Evolutionary conservation across 208 protist genomes (phyloP).

Genomic region (Trypanosoma lewisi): DNA sequence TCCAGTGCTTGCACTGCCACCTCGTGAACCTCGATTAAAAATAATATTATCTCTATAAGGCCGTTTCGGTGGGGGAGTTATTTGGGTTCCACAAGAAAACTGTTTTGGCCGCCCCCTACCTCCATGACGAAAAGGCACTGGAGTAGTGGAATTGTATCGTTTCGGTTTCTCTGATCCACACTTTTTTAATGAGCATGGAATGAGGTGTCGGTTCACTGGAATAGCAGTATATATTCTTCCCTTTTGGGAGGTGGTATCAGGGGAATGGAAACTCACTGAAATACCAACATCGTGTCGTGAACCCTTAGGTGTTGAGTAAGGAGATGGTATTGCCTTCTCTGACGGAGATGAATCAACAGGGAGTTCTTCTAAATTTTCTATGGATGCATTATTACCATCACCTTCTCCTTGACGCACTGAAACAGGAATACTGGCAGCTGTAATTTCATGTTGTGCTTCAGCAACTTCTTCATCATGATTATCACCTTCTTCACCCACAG

Average conservation of each 20-base stretch:
- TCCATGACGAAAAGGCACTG: not conserved
- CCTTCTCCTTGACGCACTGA: not conserved
- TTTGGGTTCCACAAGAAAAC: constrained; percentile 4
- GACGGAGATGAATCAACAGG: constrained; percentile 1
- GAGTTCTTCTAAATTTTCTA: not conserved
- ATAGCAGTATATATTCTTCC: not conserved
- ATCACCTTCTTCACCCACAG: not conserved
- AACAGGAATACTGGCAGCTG: not conserved
- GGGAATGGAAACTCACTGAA: not conserved
- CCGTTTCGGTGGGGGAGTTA: constrained; percentile 14
- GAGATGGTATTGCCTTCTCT: not conserved
- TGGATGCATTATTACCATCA: not conserved
- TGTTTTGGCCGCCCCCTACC: not conserved
- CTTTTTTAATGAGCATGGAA: constrained; percentile 22
- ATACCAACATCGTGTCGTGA: constrained; percentile 6
- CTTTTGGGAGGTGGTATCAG: not conserved
- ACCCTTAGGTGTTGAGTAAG: not conserved
- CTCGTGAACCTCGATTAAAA: constrained; percentile 8
- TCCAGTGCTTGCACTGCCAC: not conserved
- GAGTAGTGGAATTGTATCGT: not conserved
- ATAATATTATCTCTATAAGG: constrained; percentile 29
- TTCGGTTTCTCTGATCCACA: not conserved
- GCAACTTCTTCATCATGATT: too few species aligned
- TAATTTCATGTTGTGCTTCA: not conserved
- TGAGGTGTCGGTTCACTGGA: constrained; percentile 19